Base-by-base conservation (phyloP, 108 stramenopile species). In the Cyclotella choctawhatcheeana region DNA sequence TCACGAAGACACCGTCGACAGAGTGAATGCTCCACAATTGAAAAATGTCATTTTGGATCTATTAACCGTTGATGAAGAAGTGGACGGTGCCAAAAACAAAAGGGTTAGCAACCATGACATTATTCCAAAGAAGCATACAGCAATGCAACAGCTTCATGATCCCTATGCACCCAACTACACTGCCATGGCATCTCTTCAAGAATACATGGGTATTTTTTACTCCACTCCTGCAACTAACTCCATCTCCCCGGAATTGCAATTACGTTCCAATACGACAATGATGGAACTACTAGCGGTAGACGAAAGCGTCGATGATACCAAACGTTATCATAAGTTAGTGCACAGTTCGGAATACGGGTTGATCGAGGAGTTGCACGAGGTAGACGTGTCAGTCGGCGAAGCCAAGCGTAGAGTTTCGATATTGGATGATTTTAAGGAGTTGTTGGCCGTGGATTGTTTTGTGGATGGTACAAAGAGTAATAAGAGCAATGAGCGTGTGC, bases 271-370 rank as follows among this genome's bases (percentile, higher is more conserved):
- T 64, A 24, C 44, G 1, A 50, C 71, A 4, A 50, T 80, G 58
- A 63, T 80, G 53, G 66, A 80, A 31, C 63, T 80, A 1, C 53
- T 80, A 0, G 48, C 52, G 1, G 61, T 80, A 32, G 79, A 80
- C 44, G 79, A 73, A 51, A 69, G 66, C 22, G 68, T 80, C 33
- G 72, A 80, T 27, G 58, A 71, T 13, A 24, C 29, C 20, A 73
- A 69, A 50, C 50, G 67, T n/a, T 64, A 44, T 40, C 18, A 35
- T 32, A 56, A 64, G 44, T 29, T 54, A 26, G 51, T 69, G 14
- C 33, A 54, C 21, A 73, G 71, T 4, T 58, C 66, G 18, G 45
- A 62, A 2, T 69, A 63, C 31, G 66, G 47, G 3, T 44, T 80
- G 0, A 73, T 80, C 45, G 61, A 27, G 16, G 67, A 69, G 5